Evolutionary conservation across 345 rosid genomes (phyloP), one percentile per base, ranked within the genome.

Genomic region (Euphorbia pulcherrima): DNA sequence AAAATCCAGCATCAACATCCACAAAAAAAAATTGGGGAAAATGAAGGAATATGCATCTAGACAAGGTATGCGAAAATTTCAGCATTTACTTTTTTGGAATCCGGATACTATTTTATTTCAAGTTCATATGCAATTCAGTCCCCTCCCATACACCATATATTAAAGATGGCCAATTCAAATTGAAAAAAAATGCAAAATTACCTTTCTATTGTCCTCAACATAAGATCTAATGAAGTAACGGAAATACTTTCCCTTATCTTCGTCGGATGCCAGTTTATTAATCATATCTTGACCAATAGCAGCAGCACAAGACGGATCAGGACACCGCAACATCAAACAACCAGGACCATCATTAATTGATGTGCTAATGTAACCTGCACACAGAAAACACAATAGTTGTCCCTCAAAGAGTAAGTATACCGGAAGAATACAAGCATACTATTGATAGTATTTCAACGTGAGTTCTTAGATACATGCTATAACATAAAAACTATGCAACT

Each of bases 261-360:
- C 81, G 7, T 29, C 30, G 54, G 78, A 69, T 69, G 69, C 62
- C 66, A 74, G 62, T 30, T 8, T 47, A 66, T 61, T 67, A n/a
- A 78, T 70, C 81, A 74, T 78, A 66, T 78, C 75, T 66, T 69
- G 78, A 48, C 66, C 81, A 56, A 78, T 51, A 70, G 77, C 78
- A 74, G 78, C 81, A 70, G 11, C 12, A 67, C 81, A 78, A 62
- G 81, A 70, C 20, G 81, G 81, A 67, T 74, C 81, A 55, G 81
- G 81, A 61, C 81, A 78, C 21, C 81, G 74, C 75, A 78, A 74
- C 72, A 65, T 74, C 72, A 78, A 70, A 70, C 81, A 78, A 55
- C 81, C 81, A 56, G 81, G 81, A 69, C 81, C 81, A 66, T 73
- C 81, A 51, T 73, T 78, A 70, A 78, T 70, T 37, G 78, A n/a